phyloP scores from a whole-genome alignment of 2,329 filamentous ascomycete species.

The Pseudonectria buxi region DNA sequence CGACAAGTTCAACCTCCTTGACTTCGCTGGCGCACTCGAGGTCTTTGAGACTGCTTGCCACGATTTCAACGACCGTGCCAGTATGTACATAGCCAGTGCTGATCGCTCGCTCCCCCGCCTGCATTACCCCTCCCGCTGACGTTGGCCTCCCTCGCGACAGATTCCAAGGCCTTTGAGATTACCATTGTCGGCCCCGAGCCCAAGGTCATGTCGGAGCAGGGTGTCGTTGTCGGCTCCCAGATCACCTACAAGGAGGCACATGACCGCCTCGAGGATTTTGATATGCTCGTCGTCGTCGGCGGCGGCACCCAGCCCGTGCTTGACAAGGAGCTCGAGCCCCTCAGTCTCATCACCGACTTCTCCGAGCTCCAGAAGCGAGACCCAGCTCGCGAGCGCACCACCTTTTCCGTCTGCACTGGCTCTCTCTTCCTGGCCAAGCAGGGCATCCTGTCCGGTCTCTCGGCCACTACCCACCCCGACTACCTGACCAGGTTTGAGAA shows the following conservation, averaged over 20 bases:
- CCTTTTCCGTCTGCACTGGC: constrained; percentile 75
- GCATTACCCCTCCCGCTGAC: constrained; percentile 18
- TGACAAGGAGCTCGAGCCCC: constrained; percentile 61
- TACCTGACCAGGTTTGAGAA: constrained; percentile 75
- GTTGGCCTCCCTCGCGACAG: constrained; percentile 26
- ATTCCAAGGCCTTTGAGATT: constrained; percentile 51
- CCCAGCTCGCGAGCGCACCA: constrained; percentile 70
- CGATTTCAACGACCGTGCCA: constrained; percentile 47
- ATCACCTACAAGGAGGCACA: constrained; percentile 74
- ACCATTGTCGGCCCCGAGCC: constrained; percentile 48
- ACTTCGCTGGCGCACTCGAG: constrained; percentile 51
- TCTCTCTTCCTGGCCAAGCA: constrained; percentile 69
- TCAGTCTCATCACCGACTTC: constrained; percentile 68
- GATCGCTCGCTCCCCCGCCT: constrained; percentile 5
- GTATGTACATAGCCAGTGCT: constrained; percentile 22
- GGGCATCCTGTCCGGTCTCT: constrained; percentile 70
- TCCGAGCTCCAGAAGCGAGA: constrained; percentile 74
- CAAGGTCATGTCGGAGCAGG: constrained; percentile 53
- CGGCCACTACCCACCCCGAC: constrained; percentile 78
- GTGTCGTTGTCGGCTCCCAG: constrained; percentile 65
- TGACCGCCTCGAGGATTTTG: constrained; percentile 66
- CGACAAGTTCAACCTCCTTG: constrained; percentile 51
- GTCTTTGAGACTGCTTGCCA: constrained; percentile 45
- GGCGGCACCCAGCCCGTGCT: constrained; percentile 59
- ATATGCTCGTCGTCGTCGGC: constrained; percentile 72